Evolutionary conservation across 768 basidiomycete species (phyloP).

Genomic region (Dictyophora rubrovolvata): DNA sequence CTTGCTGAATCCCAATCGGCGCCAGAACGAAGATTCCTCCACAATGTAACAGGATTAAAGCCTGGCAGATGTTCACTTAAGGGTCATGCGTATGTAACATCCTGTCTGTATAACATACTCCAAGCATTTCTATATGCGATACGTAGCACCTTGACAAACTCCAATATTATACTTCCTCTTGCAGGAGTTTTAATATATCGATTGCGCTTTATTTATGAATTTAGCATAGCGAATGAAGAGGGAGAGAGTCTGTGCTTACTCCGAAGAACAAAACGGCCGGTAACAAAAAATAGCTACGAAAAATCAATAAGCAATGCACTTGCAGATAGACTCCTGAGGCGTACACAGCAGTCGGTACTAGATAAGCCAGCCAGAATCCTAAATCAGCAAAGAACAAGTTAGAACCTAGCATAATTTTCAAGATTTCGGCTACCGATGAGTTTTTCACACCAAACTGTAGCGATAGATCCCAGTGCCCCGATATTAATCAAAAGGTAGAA

Average conservation of each 20-base stretch:
- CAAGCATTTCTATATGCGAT: conserved; percentile 39
- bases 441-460: conserved; percentile 7
- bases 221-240: not conserved
- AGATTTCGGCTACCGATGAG: not conserved
- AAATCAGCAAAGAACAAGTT: conserved; percentile 20
- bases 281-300: conserved; percentile 29
- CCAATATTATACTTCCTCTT: conserved; percentile 49
- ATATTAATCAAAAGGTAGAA: conserved; percentile 6
- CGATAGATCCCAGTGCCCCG: conserved; percentile 3
- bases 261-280: conserved; percentile 51
- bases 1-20: conserved; percentile 7
- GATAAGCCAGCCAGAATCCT: conserved; percentile 56
- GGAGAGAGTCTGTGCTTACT: not conserved
- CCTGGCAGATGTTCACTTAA: not conserved
- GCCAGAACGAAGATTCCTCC: not conserved
- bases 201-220: conserved; percentile 22
- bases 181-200: conserved; percentile 49
- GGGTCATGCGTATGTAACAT: not conserved
- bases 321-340: not conserved
- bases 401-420: not conserved
- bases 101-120: conserved; percentile 13
- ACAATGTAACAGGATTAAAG: not conserved
- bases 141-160: conserved; percentile 36
- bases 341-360: conserved; percentile 52
- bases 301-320: not conserved